Evolutionary conservation across 2,329 filamentous ascomycete species (phyloP).

Genomic region (Stachybotrys echinatus): DNA sequence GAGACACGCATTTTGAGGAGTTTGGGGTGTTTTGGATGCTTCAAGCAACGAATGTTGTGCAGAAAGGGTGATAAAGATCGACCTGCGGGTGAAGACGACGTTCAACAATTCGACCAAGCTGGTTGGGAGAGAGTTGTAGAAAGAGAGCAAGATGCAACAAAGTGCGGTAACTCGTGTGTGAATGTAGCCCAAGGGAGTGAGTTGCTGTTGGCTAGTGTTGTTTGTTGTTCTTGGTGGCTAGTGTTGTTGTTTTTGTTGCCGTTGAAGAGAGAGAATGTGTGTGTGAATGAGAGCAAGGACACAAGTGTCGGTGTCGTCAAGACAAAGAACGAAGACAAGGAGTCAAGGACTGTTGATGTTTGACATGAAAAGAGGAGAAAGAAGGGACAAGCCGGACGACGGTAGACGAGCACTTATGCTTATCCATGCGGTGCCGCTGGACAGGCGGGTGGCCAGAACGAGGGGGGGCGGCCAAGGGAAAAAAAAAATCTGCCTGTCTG

Average conservation of each 20-base stretch:
- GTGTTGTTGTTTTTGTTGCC: too few species aligned
- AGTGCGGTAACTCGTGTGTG: background rate
- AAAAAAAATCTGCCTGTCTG: background rate
- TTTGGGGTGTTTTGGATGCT: background rate
- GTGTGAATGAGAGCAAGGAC: background rate
- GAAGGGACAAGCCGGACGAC: background rate
- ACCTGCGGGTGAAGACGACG: too few species aligned
- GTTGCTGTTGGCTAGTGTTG: background rate
- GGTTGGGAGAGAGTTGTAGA: background rate
- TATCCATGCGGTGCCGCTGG: background rate
- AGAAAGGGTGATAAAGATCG: background rate
- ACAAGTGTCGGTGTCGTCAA: too few species aligned
- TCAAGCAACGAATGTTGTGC: background rate
- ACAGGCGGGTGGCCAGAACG: background rate
- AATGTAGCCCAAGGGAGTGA: background rate
- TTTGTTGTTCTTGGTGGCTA: too few species aligned
- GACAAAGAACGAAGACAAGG: background rate
- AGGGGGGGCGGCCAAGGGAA: background rate
- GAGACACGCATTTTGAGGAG: conserved; percentile 40
- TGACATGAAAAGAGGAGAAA: background rate
- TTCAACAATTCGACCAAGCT: background rate
- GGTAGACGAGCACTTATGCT: background rate
- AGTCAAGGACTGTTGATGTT: background rate
- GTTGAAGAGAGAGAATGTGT: too few species aligned
- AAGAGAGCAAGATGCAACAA: background rate